Evolutionary conservation across 805 yeast species (phyloP), one percentile per base, ranked within the genome.

Genomic region (Ogataea pilisensis): DNA sequence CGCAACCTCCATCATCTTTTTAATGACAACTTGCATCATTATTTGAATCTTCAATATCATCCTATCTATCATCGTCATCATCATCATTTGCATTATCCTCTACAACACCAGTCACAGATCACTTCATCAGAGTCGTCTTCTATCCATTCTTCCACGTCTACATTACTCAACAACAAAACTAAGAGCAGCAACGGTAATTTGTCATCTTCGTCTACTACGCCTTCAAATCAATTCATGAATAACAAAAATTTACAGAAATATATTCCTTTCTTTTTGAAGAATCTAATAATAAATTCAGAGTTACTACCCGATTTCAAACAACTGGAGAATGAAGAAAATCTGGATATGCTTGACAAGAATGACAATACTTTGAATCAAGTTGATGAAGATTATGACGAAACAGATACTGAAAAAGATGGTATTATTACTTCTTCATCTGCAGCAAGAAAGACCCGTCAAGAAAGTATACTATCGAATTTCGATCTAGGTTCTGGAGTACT

Each of bases 201-300:
- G n/a, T n/a, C n/a, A n/a, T n/a, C n/a, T n/a, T 14, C 12, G 25
- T 31, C 24, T 16, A 19, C 11, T 17, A 19, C 14, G 6, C 13
- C 16, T 12, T 35, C 47, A 2, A 46, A 42, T 11, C 51, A 49
- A 21, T 56, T 54, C 31, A 46, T 60, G 57, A 51, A 54, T 43
- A 61, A 61, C 39, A 57, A 58, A 31, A 52, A 53, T 12, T 47
- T 61, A 13, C 58, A 61, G 30, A 53, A 54, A 12, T 56, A 52
- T 34, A 53, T 61, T 8, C 66, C 66, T 5, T 35, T 54, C 12
- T 58, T 50, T 34, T 49, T 62, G 51, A 55, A 55, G 31, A 50
- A 51, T 42, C 34, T 57, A 8, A 53, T 61, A 34, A 46, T 57
- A 17, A 49, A 51, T 7, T 52, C 60, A 4, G 53, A 58, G 17